Evolutionary conservation across 1,284 basidiomycete genomes (phyloP).

Genomic region (Meira miltonrushii): DNA sequence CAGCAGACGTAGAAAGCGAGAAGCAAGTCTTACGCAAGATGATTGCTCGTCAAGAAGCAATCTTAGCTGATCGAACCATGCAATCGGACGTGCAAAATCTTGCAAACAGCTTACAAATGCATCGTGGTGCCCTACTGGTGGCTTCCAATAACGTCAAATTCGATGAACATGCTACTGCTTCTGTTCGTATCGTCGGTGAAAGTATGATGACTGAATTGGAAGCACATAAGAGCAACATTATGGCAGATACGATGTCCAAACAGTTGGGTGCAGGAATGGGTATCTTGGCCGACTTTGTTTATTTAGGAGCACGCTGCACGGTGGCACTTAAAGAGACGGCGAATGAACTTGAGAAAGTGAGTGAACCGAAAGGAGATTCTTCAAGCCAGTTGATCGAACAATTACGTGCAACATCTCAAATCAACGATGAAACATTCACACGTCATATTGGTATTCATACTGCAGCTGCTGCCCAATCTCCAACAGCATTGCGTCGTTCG

Average conservation of each 20-base stretch:
- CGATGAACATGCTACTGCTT: conserved; percentile 68
- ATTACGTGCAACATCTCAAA: not conserved
- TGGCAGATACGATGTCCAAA: too few species aligned
- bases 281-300: conserved; percentile 66
- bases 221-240: conserved; percentile 48
- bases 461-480: too few species aligned
- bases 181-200: conserved; percentile 67
- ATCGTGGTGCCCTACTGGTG: conserved; percentile 74
- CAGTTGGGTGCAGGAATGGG: conserved; percentile 63
- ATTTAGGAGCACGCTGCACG: conserved; percentile 73
- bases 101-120: conserved; percentile 70
- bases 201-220: conserved; percentile 70
- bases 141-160: conserved; percentile 72
- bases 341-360: conserved; percentile 34
- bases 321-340: conserved; percentile 68
- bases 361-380: not conserved
- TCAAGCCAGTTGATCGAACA: not conserved
- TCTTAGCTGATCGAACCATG: conserved; percentile 62
- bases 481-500: too few species aligned
- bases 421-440: not conserved
- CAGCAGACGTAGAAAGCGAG: conserved; percentile 63
- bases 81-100: conserved; percentile 65
- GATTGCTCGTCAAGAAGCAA: conserved; percentile 67
- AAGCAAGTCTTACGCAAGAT: conserved; percentile 66
- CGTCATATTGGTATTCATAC: conserved; percentile 15